Conservation (phyloP, 176 grass and related monocot genomes). For the Themeda triandra region DNA sequence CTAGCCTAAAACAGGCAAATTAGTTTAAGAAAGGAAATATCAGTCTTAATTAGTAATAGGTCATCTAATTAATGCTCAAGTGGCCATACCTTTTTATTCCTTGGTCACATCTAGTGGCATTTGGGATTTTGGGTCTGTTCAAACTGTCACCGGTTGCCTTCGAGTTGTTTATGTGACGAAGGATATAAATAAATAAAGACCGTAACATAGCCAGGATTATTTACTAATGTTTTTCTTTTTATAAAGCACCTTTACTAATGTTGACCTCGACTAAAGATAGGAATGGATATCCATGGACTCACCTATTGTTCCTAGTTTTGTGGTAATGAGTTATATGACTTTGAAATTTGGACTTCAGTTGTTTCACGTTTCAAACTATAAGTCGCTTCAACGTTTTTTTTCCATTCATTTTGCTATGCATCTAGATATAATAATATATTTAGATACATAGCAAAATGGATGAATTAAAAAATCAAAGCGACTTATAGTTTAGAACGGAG, state of each 20-base stretch:
- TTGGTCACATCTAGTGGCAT: slow-evolving; percentile 2
- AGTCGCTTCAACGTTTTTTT: no score
- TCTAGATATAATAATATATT: not conserved
- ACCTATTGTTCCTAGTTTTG: not conserved
- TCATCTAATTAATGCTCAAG: not conserved
- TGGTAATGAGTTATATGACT: not conserved
- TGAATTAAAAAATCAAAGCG: no score
- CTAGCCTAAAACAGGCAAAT: not conserved
- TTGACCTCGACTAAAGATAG: no score
- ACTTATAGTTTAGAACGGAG: no score
- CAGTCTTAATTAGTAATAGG: not conserved
- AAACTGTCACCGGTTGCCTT: not conserved
- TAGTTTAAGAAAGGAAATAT: not conserved
- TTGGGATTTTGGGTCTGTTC: not conserved
- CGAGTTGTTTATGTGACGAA: not conserved
- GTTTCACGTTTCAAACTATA: not conserved
- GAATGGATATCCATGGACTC: no score
- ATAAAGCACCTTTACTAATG: no score
- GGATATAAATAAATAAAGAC: not conserved
- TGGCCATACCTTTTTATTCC: not conserved
- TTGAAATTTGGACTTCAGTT: not conserved
- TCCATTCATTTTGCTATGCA: no score
- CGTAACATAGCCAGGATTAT: not conserved
- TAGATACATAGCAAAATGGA: no score
- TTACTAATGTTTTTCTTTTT: not conserved